phyloP scores from a whole-genome alignment of 331 rosid species.

The Malus hybrid region DNA sequence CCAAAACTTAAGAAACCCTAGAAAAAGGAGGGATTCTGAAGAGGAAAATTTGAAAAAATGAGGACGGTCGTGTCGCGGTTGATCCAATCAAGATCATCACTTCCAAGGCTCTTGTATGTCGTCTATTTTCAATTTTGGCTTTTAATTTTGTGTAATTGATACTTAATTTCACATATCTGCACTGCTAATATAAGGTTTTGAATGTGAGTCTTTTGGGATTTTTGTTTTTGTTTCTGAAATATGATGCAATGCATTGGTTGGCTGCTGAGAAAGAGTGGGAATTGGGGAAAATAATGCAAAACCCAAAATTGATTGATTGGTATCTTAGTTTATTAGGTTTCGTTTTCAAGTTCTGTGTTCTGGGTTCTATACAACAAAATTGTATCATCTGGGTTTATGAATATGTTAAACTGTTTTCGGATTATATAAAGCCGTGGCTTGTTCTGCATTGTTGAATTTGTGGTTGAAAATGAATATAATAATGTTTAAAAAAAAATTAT shows the following conservation, averaged over 20 bases:
- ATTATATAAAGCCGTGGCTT: neutral
- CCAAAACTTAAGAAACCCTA: too few relatives aligned
- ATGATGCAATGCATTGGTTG: neutral
- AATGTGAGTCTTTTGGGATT: neutral
- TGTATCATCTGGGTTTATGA: neutral
- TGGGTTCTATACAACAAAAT: neutral
- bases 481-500: too few relatives aligned
- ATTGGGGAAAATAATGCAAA: neutral
- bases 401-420: neutral
- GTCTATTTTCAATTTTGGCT: too few relatives aligned
- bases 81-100: too few relatives aligned
- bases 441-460: neutral
- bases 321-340: neutral
- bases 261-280: slow-evolving; percentile 10
- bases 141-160: too few relatives aligned
- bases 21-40: too few relatives aligned
- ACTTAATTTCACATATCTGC: neutral
- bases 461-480: neutral
- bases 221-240: neutral
- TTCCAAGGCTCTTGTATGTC: too few relatives aligned
- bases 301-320: neutral
- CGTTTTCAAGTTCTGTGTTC: neutral
- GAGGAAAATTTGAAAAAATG: too few relatives aligned
- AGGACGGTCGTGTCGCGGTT: too few relatives aligned
- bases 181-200: neutral